These are phyloP conservation scores for Suhomyces pyralidae DNA, from an alignment of 805 yeast genomes.

Conservation along the genomic window DNA sequence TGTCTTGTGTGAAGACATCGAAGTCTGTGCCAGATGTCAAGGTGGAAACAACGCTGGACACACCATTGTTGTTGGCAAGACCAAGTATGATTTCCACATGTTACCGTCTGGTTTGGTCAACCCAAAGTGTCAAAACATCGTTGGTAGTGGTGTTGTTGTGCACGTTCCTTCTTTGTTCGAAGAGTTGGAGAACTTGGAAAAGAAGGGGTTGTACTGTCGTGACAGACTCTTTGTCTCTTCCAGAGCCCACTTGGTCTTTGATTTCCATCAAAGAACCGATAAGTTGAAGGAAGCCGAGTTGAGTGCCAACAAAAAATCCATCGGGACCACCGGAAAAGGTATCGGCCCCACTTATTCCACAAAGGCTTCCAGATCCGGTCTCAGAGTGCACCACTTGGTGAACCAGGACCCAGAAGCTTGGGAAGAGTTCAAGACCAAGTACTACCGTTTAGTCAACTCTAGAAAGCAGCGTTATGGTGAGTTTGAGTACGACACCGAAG, in stretches of 20 bases:
- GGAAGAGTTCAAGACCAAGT: slow-evolving; percentile 81
- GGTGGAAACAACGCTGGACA: slow-evolving; percentile 99
- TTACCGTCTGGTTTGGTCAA: slow-evolving; percentile 97
- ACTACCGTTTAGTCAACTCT: slow-evolving; percentile 72
- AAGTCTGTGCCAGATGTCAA: slow-evolving; percentile 95
- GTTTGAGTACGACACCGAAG: slow-evolving; percentile 81
- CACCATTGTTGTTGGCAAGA: slow-evolving; percentile 87
- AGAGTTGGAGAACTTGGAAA: slow-evolving; percentile 77
- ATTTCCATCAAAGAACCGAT: slow-evolving; percentile 96
- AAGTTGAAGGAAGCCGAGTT: slow-evolving; percentile 92
- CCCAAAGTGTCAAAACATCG: slow-evolving; percentile 81
- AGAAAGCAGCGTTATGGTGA: slow-evolving; percentile 91
- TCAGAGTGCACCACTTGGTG: slow-evolving; percentile 93
- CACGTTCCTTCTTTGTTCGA: slow-evolving; percentile 91
- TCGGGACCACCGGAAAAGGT: slow-evolving; percentile 98
- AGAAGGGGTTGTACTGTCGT: slow-evolving; percentile 73
- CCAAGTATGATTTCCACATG: slow-evolving; percentile 97
- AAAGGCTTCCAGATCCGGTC: slow-evolving; percentile 94
- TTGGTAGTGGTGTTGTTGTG: slow-evolving; percentile 95
- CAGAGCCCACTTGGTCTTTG: slow-evolving; percentile 94
- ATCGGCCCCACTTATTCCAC: slow-evolving; percentile 98
- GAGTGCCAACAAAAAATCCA: slow-evolving; percentile 71
- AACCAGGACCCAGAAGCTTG: slow-evolving; percentile 87
- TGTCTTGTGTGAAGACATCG: slow-evolving; percentile 88
- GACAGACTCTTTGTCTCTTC: slow-evolving; percentile 84